phyloP scores from a whole-genome alignment of 2,329 filamentous ascomycete genomes.

The Rhynchosporium agropyri region DNA sequence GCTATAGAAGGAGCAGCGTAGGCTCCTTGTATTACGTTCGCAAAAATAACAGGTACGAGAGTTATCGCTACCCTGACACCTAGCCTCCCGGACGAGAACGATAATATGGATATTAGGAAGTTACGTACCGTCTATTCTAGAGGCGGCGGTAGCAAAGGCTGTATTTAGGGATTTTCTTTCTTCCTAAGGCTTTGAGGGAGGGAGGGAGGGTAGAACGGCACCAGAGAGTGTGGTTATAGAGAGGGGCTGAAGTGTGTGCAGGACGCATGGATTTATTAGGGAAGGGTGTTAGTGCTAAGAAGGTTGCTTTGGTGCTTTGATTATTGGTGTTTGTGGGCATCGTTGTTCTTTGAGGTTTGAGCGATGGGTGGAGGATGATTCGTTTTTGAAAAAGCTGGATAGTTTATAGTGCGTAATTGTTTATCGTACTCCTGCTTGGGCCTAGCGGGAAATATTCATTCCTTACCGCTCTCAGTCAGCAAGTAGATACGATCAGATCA shows the following conservation, averaged over 20 bases:
- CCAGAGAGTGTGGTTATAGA: not conserved
- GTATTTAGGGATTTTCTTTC: not conserved
- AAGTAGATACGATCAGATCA: too few relatives aligned
- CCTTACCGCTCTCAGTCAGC: too few relatives aligned
- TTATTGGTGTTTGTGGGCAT: not conserved
- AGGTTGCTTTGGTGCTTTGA: not conserved
- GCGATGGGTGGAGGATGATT: too few relatives aligned
- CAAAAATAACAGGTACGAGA: not conserved
- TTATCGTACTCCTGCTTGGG: too few relatives aligned
- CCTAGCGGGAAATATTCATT: too few relatives aligned
- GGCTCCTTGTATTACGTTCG: not conserved
- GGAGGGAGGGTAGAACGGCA: not conserved
- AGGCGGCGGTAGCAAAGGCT: not conserved
- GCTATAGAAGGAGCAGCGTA: not conserved
- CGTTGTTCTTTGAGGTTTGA: too few relatives aligned
- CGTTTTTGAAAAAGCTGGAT: too few relatives aligned
- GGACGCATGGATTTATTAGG: not conserved
- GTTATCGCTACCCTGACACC: not conserved
- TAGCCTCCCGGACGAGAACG: not conserved
- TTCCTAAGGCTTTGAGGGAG: not conserved
- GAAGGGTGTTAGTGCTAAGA: slow-evolving; percentile 8
- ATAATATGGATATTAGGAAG: not conserved
- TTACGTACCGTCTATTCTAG: not conserved
- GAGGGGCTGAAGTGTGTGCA: not conserved
- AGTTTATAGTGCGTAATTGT: too few relatives aligned